Evolutionary conservation across 345 rosid genomes (phyloP), one percentile per base, ranked within the genome.

Genomic region (Passiflora organensis): DNA sequence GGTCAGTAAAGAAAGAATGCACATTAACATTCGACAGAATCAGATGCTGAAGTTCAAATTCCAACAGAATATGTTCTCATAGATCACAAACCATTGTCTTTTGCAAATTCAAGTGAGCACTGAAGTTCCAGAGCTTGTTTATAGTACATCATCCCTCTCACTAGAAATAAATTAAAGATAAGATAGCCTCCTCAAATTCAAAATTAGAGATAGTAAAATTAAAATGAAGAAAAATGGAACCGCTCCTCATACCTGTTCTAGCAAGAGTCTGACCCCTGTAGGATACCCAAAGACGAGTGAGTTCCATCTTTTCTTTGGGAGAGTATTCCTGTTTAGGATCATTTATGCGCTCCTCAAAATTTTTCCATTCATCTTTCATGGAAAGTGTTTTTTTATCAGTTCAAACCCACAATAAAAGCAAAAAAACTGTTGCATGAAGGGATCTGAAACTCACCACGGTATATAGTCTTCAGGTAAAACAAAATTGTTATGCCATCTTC

Each of bases 71-170:
- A 34, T 48, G 34, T 62, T 34, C 58, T 28, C 51, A 50, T 50
- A 53, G 67, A 68, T 14, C 52, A 78, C 87, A 59, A 25, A 89
- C 96, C 93, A 39, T 48, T 36, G 14, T 84, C 91, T 48, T 69
- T 87, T 16, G 78, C 71, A 53, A 51, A 70, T 55, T 93, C 99
- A 77, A 86, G 85, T 50, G 42, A 62, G 68, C 76, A 82, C 60
- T 93, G 99, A 69, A 86, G 78, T 68, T 84, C 94, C 10, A 93
- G 68, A 68, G 97, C 88, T 57, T 47, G 50, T 72, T 70, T 77
- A 60, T 89, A 87, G 82, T 93, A 89, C 99, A 93, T 93, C 96
- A 93, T 93, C 58, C 99, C 99, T 69, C 97, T 81, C 69, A 93
- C 99, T 93, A 78, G 63, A 50, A 50, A 16, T 0, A 0, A 1